Conservation (phyloP, 2,329 filamentous ascomycete genomes). For the Dactylonectria estremocensis region DNA sequence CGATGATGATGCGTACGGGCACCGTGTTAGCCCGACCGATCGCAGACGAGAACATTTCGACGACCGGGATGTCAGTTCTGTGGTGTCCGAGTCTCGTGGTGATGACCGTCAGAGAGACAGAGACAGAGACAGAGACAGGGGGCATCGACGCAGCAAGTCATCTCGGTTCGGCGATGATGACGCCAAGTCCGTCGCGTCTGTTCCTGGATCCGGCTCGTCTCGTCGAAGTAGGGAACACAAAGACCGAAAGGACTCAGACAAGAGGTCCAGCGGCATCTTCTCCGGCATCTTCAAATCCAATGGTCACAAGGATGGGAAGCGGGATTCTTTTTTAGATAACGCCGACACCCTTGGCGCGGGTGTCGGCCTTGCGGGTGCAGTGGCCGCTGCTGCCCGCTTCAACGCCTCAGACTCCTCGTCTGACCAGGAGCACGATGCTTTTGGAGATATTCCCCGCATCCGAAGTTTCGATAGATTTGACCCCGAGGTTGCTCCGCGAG, state of each 20-base stretch:
- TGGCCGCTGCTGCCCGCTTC: conserved; percentile 58
- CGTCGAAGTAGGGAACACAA: conserved; percentile 52
- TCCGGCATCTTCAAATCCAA: conserved; percentile 65
- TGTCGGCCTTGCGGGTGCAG: conserved; percentile 74
- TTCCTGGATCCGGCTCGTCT: conserved; percentile 51
- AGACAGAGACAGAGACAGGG: conserved; percentile 30
- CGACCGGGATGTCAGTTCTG: conserved; percentile 65
- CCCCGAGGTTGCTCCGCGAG: conserved; percentile 71
- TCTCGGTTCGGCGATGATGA: conserved; percentile 64
- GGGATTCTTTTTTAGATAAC: conserved; percentile 80
- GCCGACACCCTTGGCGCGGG: conserved; percentile 79
- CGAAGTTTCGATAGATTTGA: conserved; percentile 61
- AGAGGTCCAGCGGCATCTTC: conserved; percentile 61
- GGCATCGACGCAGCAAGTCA: conserved; percentile 48
- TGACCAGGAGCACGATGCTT: conserved; percentile 55
- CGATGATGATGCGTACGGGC: conserved; percentile 54
- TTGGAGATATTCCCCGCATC: conserved; percentile 42
- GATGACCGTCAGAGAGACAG: conserved; percentile 52
- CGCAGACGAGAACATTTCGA: conserved; percentile 58
- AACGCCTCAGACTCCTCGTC: conserved; percentile 63
- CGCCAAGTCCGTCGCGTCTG: conserved; percentile 61
- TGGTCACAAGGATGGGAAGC: conserved; percentile 57
- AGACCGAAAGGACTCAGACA: conserved; percentile 54
- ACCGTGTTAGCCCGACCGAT: conserved; percentile 58
- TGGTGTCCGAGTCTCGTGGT: conserved; percentile 62